Conservation (phyloP, 2,329 filamentous ascomycete species). For the Pseudogymnoascus sp. region DNA sequence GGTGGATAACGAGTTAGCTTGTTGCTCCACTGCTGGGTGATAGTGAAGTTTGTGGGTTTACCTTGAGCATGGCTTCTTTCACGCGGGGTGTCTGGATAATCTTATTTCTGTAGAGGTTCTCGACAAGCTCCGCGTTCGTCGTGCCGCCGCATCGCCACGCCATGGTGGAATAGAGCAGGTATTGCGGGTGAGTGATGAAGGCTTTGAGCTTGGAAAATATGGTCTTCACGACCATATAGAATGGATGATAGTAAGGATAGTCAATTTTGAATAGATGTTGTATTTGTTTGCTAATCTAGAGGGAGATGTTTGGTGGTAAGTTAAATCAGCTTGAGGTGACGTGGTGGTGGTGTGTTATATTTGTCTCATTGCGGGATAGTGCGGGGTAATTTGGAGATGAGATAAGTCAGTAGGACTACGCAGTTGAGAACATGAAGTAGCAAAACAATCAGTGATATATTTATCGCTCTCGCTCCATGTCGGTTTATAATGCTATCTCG, state of each 20-base stretch:
- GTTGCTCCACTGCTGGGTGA: background rate
- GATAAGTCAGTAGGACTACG: background rate
- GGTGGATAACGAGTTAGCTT: slow-evolving; percentile 10
- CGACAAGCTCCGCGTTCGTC: slow-evolving; percentile 66
- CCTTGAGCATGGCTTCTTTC: slow-evolving; percentile 70
- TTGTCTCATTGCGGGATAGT: slow-evolving; percentile 6
- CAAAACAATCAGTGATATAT: background rate
- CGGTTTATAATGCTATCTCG: background rate
- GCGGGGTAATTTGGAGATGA: slow-evolving; percentile 6
- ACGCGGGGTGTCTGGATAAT: slow-evolving; percentile 67
- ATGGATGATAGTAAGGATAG: background rate
- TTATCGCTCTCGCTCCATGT: background rate
- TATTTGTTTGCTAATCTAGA: slow-evolving; percentile 2
- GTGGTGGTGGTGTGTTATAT: background rate
- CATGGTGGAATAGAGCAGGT: slow-evolving; percentile 46
- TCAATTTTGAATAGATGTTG: background rate
- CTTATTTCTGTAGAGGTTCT: slow-evolving; percentile 63
- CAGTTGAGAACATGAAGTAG: background rate
- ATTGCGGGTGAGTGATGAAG: background rate
- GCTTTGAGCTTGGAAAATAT: background rate
- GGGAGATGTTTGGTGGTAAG: background rate
- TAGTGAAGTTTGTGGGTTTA: slow-evolving; percentile 29
- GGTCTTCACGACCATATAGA: background rate
- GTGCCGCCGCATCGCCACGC: slow-evolving; percentile 79
- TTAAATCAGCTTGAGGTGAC: background rate